A percentile compares a stretch with the other conserved stretches of the same genome.
phyloP scores from a whole-genome alignment of 169 alveolate genomes.

The Theileria equi region DNA sequence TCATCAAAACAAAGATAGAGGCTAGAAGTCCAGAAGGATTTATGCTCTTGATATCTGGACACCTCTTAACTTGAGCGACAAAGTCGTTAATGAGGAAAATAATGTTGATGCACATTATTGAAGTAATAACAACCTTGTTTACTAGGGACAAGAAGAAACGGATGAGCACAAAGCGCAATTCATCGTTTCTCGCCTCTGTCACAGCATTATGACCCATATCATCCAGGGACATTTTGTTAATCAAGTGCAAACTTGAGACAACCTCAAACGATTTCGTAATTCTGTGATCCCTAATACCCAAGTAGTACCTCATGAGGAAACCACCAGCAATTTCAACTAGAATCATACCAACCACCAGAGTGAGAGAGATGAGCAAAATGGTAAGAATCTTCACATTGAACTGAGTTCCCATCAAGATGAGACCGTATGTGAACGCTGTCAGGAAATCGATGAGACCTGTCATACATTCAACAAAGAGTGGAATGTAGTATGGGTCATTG shows the following conservation, averaged over 20 bases:
- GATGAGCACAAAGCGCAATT: constrained; percentile 18
- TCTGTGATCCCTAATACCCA: constrained; percentile 37
- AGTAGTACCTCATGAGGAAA: background rate
- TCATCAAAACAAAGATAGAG: constrained; percentile 19
- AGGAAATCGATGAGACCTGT: constrained; percentile 8
- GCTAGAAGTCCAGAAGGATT: constrained; percentile 32
- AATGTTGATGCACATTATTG: constrained; percentile 1
- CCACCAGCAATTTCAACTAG: constrained; percentile 24
- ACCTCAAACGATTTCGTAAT: constrained; percentile 23
- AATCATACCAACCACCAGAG: background rate
- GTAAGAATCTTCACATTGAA: constrained; percentile 11
- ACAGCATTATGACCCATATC: constrained; percentile 37
- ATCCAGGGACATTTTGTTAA: constrained; percentile 21
- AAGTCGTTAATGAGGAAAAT: constrained; percentile 16
- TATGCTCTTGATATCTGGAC: background rate
- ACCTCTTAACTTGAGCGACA: constrained; percentile 2
- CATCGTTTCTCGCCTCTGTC: constrained; percentile 26
- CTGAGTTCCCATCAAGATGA: constrained; percentile 6
- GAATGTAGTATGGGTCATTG: constrained; percentile 24
- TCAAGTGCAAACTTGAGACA: constrained; percentile 1
- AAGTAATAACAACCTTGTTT: constrained; percentile 5
- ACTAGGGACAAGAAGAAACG: constrained; percentile 15
- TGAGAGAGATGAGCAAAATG: constrained; percentile 4
- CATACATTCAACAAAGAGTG: constrained; percentile 23
- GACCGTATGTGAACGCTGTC: constrained; percentile 8